These are phyloP conservation scores for Mucor velutinosus DNA, from an alignment of 371 early-diverging fungal genomes.

Conservation along the genomic window DNA sequence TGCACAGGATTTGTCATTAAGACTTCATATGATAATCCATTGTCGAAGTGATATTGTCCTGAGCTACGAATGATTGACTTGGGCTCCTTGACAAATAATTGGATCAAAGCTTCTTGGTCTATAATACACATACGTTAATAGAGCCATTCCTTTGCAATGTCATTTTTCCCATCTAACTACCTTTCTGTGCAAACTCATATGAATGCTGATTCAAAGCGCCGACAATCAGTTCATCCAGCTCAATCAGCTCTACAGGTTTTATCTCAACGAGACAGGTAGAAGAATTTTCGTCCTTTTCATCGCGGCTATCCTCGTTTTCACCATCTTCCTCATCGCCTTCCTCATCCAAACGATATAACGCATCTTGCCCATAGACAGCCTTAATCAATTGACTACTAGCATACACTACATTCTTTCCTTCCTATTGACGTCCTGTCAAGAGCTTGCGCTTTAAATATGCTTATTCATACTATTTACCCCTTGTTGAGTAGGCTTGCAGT, in stretches of 20 bases:
- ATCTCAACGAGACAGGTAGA: slow-evolving; percentile 20
- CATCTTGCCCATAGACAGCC: slow-evolving; percentile 40
- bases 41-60: slow-evolving; percentile 30
- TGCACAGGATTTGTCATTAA: slow-evolving; percentile 70
- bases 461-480: slow-evolving; percentile 18
- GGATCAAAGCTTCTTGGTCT: slow-evolving; percentile 26
- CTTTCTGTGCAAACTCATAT: slow-evolving; percentile 56
- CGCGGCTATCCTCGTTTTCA: slow-evolving; percentile 21
- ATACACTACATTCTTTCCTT: slow-evolving; percentile 20
- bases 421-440: not conserved
- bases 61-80: slow-evolving; percentile 53
- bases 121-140: not conserved
- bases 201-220: slow-evolving; percentile 61
- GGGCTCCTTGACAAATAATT: slow-evolving; percentile 29
- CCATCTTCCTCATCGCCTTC: slow-evolving; percentile 31
- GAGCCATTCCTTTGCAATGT: not conserved
- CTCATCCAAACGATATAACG: slow-evolving; percentile 35
- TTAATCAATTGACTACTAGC: slow-evolving; percentile 27
- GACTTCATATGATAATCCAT: slow-evolving; percentile 31
- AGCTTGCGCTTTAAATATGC: not conserved
- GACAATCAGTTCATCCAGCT: slow-evolving; percentile 66
- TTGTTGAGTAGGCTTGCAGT: slow-evolving; percentile 17
- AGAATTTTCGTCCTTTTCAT: slow-evolving; percentile 16
- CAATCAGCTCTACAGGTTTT: slow-evolving; percentile 53
- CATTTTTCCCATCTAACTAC: slow-evolving; percentile 25